A percentile compares a stretch with the other conserved stretches of the same genome.
These are phyloP conservation scores for Basidiobolus meristosporus DNA, from an alignment of 371 early-diverging fungal genomes.

Conservation along the genomic window DNA sequence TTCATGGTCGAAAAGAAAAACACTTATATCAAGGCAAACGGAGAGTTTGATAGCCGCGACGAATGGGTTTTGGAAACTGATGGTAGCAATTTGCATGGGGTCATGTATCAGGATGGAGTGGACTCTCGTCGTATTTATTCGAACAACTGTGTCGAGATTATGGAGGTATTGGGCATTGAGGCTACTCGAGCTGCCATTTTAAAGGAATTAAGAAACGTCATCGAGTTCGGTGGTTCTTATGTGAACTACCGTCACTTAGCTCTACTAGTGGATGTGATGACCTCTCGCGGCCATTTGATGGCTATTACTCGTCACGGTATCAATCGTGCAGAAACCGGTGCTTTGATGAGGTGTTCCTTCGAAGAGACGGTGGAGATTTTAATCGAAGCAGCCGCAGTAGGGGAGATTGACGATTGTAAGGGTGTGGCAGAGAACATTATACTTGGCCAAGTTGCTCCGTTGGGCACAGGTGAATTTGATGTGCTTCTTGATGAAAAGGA, in stretches of 20 bases:
- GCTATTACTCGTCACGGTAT: slow-evolving; percentile 99
- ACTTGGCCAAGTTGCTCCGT: slow-evolving; percentile 94
- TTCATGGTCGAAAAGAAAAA: slow-evolving; percentile 77
- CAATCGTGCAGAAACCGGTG: slow-evolving; percentile 93
- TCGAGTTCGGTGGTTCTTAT: slow-evolving; percentile 96
- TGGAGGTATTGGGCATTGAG: slow-evolving; percentile 94
- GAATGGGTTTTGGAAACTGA: slow-evolving; percentile 95
- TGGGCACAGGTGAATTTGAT: slow-evolving; percentile 96
- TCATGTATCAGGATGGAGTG: slow-evolving; percentile 72
- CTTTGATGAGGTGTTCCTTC: slow-evolving; percentile 95
- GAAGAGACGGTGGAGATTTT: slow-evolving; percentile 99
- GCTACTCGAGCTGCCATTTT: slow-evolving; percentile 87
- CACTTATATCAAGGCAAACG: slow-evolving; percentile 18
- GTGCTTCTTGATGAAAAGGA: slow-evolving; percentile 82
- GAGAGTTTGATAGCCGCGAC: slow-evolving; percentile 39
- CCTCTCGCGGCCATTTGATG: slow-evolving; percentile 83
- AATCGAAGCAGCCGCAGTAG: slow-evolving; percentile 90
- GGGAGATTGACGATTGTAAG: slow-evolving; percentile 84
- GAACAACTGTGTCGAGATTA: slow-evolving; percentile 88
- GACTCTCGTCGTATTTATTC: slow-evolving; percentile 68
- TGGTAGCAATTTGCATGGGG: slow-evolving; percentile 83
- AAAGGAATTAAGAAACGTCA: slow-evolving; percentile 88
- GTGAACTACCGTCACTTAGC: slow-evolving; percentile 98
- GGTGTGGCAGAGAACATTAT: slow-evolving; percentile 98
- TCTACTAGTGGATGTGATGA: slow-evolving; percentile 97